A percentile compares a stretch with the other conserved stretches of the same genome.
Evolutionary conservation across 139 green algal genomes (phyloP).

Genomic region (Desmodesmus armatus): DNA sequence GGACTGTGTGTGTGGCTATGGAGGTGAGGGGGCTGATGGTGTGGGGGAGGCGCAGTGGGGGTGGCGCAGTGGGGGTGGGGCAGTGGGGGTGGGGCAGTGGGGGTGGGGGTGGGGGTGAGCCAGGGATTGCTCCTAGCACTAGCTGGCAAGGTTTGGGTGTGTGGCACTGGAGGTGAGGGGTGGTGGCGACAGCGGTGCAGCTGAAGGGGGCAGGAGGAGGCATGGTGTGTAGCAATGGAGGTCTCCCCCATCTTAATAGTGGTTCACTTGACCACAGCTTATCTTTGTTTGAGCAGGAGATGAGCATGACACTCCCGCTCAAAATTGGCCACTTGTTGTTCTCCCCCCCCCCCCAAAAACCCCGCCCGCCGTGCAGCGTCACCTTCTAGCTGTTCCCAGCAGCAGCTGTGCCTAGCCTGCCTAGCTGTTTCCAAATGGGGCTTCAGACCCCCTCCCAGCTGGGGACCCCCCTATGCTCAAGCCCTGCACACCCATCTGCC

Average conservation of each 20-base stretch:
- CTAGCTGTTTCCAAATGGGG: not conserved
- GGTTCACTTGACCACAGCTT: not conserved
- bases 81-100: not conserved
- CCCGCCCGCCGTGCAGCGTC: not conserved
- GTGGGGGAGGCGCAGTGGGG: not conserved
- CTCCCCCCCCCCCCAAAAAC: not conserved
- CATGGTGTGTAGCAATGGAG: not conserved
- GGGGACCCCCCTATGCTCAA: slow-evolving; percentile 5
- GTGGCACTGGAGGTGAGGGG: too few relatives aligned
- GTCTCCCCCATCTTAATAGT: not conserved
- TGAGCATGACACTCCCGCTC: not conserved
- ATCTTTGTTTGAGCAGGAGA: not conserved
- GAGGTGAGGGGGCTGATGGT: slow-evolving; percentile 1
- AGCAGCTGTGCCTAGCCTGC: not conserved
- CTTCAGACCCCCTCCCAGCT: slow-evolving; percentile 15
- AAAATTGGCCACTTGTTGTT: not conserved
- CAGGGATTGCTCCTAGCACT: not conserved
- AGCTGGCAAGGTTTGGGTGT: too few relatives aligned
- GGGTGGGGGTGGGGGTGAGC: not conserved
- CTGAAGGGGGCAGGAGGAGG: not conserved
- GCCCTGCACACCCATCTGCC: not conserved
- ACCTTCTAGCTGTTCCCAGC: not conserved
- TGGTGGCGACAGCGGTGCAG: not conserved
- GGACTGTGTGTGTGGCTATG: slow-evolving; percentile 5
- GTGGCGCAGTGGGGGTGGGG: not conserved